Conservation (phyloP, 345 rosid species). For the Gossypium raimondii region DNA sequence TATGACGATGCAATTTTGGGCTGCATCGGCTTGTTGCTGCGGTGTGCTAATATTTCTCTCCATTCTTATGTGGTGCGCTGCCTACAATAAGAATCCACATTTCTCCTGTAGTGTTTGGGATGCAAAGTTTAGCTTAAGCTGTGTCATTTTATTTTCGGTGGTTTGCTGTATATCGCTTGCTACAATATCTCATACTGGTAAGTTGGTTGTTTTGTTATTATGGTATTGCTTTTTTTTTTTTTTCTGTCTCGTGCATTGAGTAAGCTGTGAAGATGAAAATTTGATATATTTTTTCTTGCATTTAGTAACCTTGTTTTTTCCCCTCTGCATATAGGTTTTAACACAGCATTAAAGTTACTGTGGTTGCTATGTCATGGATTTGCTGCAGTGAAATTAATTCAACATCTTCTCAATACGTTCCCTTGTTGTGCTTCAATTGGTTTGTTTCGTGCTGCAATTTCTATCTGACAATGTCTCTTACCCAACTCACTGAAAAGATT, state of each 20-base stretch:
- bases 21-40: conserved; percentile 56
- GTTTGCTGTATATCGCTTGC: conserved; percentile 52
- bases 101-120: conserved; percentile 33
- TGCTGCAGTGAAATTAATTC: conserved; percentile 61
- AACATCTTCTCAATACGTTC: conserved; percentile 63
- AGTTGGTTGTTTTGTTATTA: neutral
- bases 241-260: neutral
- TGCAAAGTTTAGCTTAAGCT: conserved; percentile 41
- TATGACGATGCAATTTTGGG: conserved; percentile 78
- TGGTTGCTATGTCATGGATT: conserved; percentile 83
- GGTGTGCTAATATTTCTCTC: conserved; percentile 62
- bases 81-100: conserved; percentile 15
- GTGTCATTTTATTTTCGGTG: conserved; percentile 40
- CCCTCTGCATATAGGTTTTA: conserved; percentile 46
- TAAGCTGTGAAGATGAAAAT: neutral
- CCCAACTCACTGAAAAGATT: neutral
- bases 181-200: conserved; percentile 53
- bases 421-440: conserved; percentile 90
- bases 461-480: neutral
- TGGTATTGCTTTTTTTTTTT: neutral
- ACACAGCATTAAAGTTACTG: conserved; percentile 40
- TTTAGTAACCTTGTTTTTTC: conserved; percentile 2
- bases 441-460: conserved; percentile 28
- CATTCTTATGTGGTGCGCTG: conserved; percentile 28
- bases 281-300: neutral